A percentile compares a stretch with the other conserved stretches of the same genome.
phyloP scores from a whole-genome alignment of 192 early-diverging fungal species.

The Coemansia sp. region DNA sequence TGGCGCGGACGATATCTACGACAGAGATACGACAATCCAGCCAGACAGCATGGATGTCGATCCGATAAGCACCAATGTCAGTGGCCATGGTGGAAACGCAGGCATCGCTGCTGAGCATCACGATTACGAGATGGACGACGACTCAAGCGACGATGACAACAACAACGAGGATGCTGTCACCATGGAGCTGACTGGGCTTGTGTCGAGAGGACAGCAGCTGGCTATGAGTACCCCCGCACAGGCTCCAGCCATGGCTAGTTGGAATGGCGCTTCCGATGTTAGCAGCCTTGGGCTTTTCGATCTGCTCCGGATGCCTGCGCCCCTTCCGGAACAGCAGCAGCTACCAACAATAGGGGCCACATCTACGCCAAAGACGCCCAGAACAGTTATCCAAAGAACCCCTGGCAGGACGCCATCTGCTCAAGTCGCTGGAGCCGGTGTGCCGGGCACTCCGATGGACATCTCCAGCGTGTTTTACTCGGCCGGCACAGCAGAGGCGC shows the following conservation, averaged over 20 bases:
- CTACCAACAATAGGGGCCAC: not conserved
- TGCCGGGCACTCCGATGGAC: not conserved
- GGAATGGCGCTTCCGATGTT: not conserved
- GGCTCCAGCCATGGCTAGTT: not conserved
- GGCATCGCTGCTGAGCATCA: not conserved
- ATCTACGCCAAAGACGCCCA: not conserved
- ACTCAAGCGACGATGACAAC: slow-evolving; percentile 10
- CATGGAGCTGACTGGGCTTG: slow-evolving; percentile 49
- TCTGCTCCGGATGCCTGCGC: not conserved
- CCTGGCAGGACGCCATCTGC: not conserved
- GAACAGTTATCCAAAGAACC: slow-evolving; percentile 1
- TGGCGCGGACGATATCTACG: slow-evolving; percentile 3
- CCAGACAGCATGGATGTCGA: not conserved
- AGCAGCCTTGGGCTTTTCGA: not conserved
- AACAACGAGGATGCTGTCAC: slow-evolving; percentile 34
- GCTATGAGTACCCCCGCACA: not conserved
- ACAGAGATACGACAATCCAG: slow-evolving; percentile 15
- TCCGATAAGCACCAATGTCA: not conserved
- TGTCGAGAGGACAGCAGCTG: slow-evolving; percentile 4
- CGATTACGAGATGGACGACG: slow-evolving; percentile 3
- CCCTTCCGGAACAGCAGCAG: slow-evolving; percentile 1
- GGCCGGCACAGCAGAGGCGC: not conserved
- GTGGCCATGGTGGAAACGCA: not conserved
- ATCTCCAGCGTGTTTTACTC: slow-evolving; percentile 5
- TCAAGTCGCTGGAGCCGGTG: not conserved